A percentile compares a stretch with the other conserved stretches of the same genome.
phyloP scores from a whole-genome alignment of 1,284 basidiomycete species.

The Takashimella koratensis region DNA sequence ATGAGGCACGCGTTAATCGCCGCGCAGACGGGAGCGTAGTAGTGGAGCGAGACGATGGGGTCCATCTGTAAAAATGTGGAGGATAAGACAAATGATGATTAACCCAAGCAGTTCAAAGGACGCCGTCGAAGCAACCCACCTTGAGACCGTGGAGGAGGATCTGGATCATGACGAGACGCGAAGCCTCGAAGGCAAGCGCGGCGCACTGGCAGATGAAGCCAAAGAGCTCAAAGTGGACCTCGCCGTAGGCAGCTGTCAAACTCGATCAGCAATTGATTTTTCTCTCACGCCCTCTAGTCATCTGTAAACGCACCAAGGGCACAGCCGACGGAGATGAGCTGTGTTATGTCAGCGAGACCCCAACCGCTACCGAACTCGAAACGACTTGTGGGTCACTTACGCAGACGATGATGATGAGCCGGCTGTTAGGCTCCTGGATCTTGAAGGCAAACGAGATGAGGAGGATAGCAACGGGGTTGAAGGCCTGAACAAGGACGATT shows the following conservation, averaged over 20 bases:
- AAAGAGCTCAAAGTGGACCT: slow-evolving; percentile 75
- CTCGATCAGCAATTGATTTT: background rate
- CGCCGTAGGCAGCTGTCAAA: slow-evolving; percentile 59
- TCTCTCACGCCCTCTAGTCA: background rate
- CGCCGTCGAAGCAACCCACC: slow-evolving; percentile 14
- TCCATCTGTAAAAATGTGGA: no score
- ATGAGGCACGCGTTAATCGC: slow-evolving; percentile 77
- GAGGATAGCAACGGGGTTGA: slow-evolving; percentile 88
- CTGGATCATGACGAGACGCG: slow-evolving; percentile 91
- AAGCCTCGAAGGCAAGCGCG: slow-evolving; percentile 60
- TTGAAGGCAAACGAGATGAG: slow-evolving; percentile 88
- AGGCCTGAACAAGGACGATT: slow-evolving; percentile 59
- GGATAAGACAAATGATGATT: no score
- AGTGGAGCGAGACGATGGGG: slow-evolving; percentile 90
- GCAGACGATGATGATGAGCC: slow-evolving; percentile 75
- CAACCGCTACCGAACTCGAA: no score
- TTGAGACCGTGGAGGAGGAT: slow-evolving; percentile 91
- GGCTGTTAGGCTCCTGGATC: slow-evolving; percentile 80
- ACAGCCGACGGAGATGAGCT: slow-evolving; percentile 77
- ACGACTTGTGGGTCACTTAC: slow-evolving; percentile 23
- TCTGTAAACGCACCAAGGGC: slow-evolving; percentile 63
- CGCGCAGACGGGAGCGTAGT: slow-evolving; percentile 95
- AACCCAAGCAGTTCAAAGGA: background rate
- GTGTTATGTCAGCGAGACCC: background rate
- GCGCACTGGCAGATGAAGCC: slow-evolving; percentile 82